Base-by-base conservation (phyloP, 306 rosid genomes). In the Gastrolobium villosum region DNA sequence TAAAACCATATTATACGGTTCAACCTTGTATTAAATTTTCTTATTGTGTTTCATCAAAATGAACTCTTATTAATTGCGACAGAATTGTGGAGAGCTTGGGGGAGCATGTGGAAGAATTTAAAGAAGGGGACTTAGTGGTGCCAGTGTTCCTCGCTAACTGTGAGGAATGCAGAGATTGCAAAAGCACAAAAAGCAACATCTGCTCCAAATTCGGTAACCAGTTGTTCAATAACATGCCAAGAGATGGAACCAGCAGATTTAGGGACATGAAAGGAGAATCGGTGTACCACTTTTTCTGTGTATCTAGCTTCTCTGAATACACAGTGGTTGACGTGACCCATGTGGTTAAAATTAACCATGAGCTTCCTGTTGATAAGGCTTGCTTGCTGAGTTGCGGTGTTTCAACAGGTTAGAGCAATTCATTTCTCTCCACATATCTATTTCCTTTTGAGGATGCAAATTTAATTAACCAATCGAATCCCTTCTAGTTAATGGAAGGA, bases 41-140 rank as follows among this genome's bases (percentile, higher is more conserved):
- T 36, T 64, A 3, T 15, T 8, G 4, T 14, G 36, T 70, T 14
- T 15, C 1, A 70, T 69, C 34, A 48, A 69, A 48, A 31, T n/a
- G 6, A 8, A n/a, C 1, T 5, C 9, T 32, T 46, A 30, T 32
- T 46, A 30, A 65, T 31, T 14, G 44, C 11, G 32, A 44, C 46
- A 87, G 93, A 10, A 76, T 73, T 15, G 93, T 91, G 46, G 96
- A 91, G 75, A 87, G 91, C 44, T 85, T 86, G 34, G 96, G 93
- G 34, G 91, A 91, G 67, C 8, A 84, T 1, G 96, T 91, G 66
- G 87, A 83, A 34, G 92, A 89, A 57, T 36, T 92, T 10, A 78
- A 65, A 76, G 86, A 83, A 1, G 91, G 91, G 0, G 97, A 92
- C 7, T 20, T 32, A 5, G 93, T 89, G 71, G 75, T 92, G 57